Base-by-base conservation (phyloP, 1,284 basidiomycete genomes). In the Sporisorium reilianum region DNA sequence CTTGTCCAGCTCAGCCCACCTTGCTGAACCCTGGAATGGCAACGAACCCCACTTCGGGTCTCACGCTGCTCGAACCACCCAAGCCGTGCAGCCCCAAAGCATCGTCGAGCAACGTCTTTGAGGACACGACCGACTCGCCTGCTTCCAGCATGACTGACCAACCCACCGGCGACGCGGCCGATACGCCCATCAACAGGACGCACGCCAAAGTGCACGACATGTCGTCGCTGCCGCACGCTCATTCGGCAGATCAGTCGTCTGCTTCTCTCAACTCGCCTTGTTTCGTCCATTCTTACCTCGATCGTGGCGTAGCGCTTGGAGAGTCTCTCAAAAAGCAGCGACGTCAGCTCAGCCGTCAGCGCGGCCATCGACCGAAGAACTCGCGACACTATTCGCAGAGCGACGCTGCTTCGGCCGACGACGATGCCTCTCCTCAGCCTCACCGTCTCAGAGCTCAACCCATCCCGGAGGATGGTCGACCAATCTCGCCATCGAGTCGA, bases 271-370 rank as follows among this genome's bases (percentile, higher is more conserved):
- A 54, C 38, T 70, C 72, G n/a, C 78, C 78, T 5, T 80, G 78
- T 50, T 80, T 79, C 30, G 76, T 80, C n/a, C 78, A 80, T 41
- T 79, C 77, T 2, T 71, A 78, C 36, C 64, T 80, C 22, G 78
- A 80, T 42, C 65, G 60, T 20, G 78, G 65, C 16, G 67, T 80
- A 5, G 64, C 67, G 11, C 66, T 68, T 9, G 72, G 70, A n/a
- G 72, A 77, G 16, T 55, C 42, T 20, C 62, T 75, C 53, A 74
- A 74, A 54, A 74, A 68, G 62, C 71, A 71, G 25, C 61, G 70
- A 16, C 54, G 71, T 26, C 66, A 70, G 34, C 59, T 66, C 48
- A 65, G 56, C 26, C 60, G 56, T 16, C 60, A 71, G 51, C 61
- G 67, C 12, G 45, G 42, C 3, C 64, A 53, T 25, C 53, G 62